phyloP scores from a whole-genome alignment of 306 rosid genomes.

The Parietaria judaica region DNA sequence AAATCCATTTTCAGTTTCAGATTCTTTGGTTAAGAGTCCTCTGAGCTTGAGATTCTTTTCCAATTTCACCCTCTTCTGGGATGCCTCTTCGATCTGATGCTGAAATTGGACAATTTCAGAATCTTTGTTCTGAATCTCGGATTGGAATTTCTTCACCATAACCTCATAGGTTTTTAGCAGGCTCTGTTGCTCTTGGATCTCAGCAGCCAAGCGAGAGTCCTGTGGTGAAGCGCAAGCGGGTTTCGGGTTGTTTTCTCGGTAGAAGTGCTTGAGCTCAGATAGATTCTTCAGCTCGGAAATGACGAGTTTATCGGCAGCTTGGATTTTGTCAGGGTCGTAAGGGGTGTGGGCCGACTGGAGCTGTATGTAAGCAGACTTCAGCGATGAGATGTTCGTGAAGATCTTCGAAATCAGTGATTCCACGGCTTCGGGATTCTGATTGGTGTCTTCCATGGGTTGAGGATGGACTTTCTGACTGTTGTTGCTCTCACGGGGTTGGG shows the following conservation, averaged over 20 bases:
- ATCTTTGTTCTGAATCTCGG: conserved; percentile 97
- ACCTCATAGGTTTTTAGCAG: conserved; percentile 94
- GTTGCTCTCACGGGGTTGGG: conserved; percentile 91
- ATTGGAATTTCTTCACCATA: conserved; percentile 98
- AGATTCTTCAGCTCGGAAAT: conserved; percentile 85
- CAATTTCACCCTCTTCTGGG: conserved; percentile 63
- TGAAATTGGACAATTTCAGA: conserved; percentile 80
- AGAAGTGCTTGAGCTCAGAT: conserved; percentile 94
- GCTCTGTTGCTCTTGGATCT: conserved; percentile 98
- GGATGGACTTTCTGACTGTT: conserved; percentile 96
- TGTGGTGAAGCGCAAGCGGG: conserved; percentile 89
- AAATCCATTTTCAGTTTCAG: conserved; percentile 63
- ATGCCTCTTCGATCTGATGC: conserved; percentile 92
- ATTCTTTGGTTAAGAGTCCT: conserved; percentile 82
- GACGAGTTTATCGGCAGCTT: conserved; percentile 83
- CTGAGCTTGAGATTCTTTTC: conserved; percentile 94
- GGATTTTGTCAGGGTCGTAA: conserved; percentile 93
- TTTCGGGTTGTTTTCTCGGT: conserved; percentile 92
- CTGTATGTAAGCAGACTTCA: conserved; percentile 91
- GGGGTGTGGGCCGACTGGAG: conserved; percentile 99
- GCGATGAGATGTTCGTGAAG: conserved; percentile 74
- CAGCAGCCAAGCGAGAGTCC: conserved; percentile 97
- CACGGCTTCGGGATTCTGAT: conserved; percentile 90
- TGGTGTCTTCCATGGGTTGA: conserved; percentile 99
- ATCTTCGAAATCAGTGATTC: conserved; percentile 73